Evolutionary conservation across 306 rosid species (phyloP), one percentile per base, ranked within the genome.

Genomic region (Quercus agrifolia): DNA sequence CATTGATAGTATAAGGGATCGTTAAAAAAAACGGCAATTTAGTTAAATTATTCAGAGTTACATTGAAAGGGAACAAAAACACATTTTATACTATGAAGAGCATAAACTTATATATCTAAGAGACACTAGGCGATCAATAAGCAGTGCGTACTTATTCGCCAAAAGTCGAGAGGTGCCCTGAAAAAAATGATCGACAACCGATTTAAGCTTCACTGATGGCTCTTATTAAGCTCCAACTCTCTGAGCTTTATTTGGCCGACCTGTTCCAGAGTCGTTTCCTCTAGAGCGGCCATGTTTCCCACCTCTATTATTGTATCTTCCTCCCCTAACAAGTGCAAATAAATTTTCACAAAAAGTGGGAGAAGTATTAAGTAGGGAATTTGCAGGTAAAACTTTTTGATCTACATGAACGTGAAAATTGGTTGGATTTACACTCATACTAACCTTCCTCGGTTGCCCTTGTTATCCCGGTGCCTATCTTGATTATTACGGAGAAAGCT

Each of bases 391-490:
- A 8, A 9, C 1, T 8, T 33, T 6, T n/a, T 67, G 12, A 31
- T 17, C 6, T 18, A 19, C 10, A 18, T 33, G 49, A 67, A 52
- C 13, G 23, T 55, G 33, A 10, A 76, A 51, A 18, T 25, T 7
- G 18, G 19, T 21, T 6, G 64, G 19, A 33, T 6, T 10, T 23
- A 41, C 23, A 27, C 1, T 57, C 59, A 73, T 49, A 76, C 91
- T 71, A 76, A 94, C 98, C 98, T 92, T 86, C 98, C 97, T 9
- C 91, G 84, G 78, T 84, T 66, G 25, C 85, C 76, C 86, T 83
- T 90, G 67, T 46, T 77, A 9, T 82, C 91, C 5, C 87, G 83
- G 80, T 18, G 84, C 63, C 76, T 90, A 18, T 86, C 97, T 80
- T 89, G 97, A 80, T 72, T 86, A 54, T 89, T 87, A 5, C 96